phyloP scores from a whole-genome alignment of 2,329 filamentous ascomycete species.

The Myotisia sp. region DNA sequence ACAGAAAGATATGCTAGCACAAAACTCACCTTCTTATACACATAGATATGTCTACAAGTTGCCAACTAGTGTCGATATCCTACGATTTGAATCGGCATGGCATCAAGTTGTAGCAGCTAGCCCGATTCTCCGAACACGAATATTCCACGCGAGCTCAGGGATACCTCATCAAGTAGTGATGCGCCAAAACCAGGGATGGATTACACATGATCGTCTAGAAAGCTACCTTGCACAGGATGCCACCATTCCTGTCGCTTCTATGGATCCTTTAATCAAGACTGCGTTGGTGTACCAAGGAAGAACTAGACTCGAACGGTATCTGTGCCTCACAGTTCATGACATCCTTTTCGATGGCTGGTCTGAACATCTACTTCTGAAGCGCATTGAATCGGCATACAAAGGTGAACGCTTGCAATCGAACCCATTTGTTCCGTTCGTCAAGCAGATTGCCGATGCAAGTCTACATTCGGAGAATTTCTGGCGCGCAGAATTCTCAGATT shows the following conservation, averaged over 20 bases:
- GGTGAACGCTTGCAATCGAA: not conserved
- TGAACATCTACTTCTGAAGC: constrained; percentile 21
- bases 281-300: constrained; percentile 10
- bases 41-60: constrained; percentile 25
- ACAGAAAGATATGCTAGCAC: constrained; percentile 29
- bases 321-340: constrained; percentile 25
- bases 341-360: constrained; percentile 29
- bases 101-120: constrained; percentile 21
- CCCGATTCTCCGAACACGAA: constrained; percentile 30
- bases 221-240: constrained; percentile 10
- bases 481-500: constrained; percentile 7
- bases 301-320: constrained; percentile 12
- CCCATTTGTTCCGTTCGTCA: constrained; percentile 1
- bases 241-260: constrained; percentile 14
- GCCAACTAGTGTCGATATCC: constrained; percentile 13
- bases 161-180: constrained; percentile 15
- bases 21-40: constrained; percentile 27
- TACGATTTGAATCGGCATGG: constrained; percentile 26
- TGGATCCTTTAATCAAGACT: constrained; percentile 14
- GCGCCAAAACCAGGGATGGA: constrained; percentile 15
- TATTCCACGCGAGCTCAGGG: constrained; percentile 16
- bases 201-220: constrained; percentile 10
- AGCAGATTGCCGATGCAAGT: not conserved
- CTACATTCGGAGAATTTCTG: constrained; percentile 7
- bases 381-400: constrained; percentile 6